A percentile compares a stretch with the other conserved stretches of the same genome.
phyloP scores from a whole-genome alignment of 257 asterid species.

The Cruciata laevipes region DNA sequence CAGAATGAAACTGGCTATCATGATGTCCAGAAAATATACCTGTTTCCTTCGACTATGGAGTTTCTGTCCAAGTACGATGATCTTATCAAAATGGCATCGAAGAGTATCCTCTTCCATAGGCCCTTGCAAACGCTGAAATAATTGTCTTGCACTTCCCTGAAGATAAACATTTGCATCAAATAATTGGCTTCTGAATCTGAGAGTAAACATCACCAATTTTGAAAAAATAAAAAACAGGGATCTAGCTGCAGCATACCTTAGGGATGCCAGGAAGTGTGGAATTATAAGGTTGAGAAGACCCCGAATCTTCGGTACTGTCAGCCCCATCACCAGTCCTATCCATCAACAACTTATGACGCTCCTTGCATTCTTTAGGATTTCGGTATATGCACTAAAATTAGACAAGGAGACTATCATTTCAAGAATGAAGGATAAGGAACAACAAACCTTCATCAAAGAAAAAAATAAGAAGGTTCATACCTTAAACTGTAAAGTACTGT shows the following conservation, averaged over 20 bases:
- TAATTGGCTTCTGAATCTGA: conserved; percentile 2
- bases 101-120: conserved; percentile 95
- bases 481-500: conserved; percentile 85
- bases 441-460: not conserved
- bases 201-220: not conserved
- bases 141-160: conserved; percentile 96
- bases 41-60: conserved; percentile 51
- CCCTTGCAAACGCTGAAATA: conserved; percentile 90
- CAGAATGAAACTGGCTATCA: not conserved
- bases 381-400: conserved; percentile 66
- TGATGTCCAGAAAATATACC: conserved; percentile 32
- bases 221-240: not conserved
- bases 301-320: conserved; percentile 95
- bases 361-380: conserved; percentile 92
- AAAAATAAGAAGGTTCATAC: conserved; percentile 28
- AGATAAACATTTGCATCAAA: conserved; percentile 25
- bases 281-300: conserved; percentile 89
- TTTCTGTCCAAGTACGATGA: conserved; percentile 59
- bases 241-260: conserved; percentile 40
- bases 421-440: not conserved
- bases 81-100: conserved; percentile 89
- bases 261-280: conserved; percentile 97
- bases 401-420: not conserved
- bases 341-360: conserved; percentile 67
- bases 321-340: conserved; percentile 85